Conservation (phyloP, 805 yeast genomes). For the Nakazawaea anatomiae region DNA sequence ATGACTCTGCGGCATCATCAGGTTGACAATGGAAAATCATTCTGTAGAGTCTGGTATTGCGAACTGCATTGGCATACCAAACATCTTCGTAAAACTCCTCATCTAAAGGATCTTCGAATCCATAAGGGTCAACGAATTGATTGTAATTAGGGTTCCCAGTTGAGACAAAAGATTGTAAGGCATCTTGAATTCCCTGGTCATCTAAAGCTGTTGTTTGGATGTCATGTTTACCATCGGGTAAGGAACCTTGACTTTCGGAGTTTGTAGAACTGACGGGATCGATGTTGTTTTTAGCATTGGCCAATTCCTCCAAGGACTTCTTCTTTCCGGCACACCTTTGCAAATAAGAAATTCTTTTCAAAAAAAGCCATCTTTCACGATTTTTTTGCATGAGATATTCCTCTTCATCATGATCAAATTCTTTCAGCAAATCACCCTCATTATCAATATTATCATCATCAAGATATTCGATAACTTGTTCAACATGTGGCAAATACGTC, state of each 20-base stretch:
- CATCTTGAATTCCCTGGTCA: constrained; percentile 34
- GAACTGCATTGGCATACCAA: constrained; percentile 78
- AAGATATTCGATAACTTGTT: constrained; percentile 52
- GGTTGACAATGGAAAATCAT: constrained; percentile 93
- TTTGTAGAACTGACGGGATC: neutral
- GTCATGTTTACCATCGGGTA: neutral
- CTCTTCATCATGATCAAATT: constrained; percentile 31
- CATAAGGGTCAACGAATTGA: constrained; percentile 74
- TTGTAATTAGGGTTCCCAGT: constrained; percentile 28
- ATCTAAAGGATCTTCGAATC: constrained; percentile 80
- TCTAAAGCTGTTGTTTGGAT: constrained; percentile 38
- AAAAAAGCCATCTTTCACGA: constrained; percentile 61
- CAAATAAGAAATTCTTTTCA: constrained; percentile 65
- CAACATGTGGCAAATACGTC: constrained; percentile 48
- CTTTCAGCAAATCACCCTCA: constrained; percentile 19
- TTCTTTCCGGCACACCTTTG: constrained; percentile 59
- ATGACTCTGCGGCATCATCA: constrained; percentile 80
- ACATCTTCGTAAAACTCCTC: constrained; percentile 79
- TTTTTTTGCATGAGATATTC: constrained; percentile 34
- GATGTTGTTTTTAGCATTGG: constrained; percentile 11
- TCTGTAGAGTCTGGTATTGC: constrained; percentile 78
- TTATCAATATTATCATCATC: constrained; percentile 31
- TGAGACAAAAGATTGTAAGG: constrained; percentile 29
- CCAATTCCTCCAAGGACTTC: constrained; percentile 30
- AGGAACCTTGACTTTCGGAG: constrained; percentile 19